These are phyloP conservation scores for Carallia brachiata DNA, from an alignment of 345 rosid genomes.

Conservation along the genomic window DNA sequence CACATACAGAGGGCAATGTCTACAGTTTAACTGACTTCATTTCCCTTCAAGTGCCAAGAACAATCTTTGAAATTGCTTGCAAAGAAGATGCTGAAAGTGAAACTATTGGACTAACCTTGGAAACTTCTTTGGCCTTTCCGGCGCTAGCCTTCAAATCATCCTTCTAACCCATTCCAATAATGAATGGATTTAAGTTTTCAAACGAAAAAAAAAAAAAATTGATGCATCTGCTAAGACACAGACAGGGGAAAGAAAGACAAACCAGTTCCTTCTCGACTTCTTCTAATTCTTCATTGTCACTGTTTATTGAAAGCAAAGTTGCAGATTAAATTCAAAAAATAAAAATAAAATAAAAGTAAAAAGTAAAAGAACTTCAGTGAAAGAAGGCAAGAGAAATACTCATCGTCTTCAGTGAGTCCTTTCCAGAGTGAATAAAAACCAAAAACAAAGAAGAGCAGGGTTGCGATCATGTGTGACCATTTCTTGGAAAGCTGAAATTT, in stretches of 20 bases:
- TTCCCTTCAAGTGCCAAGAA: not conserved
- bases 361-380: not conserved
- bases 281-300: slow-evolving; percentile 26
- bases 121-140: not conserved
- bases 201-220: not conserved
- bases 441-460: slow-evolving; percentile 21
- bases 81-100: not conserved
- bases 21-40: not conserved
- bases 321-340: too few species aligned
- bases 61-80: not conserved
- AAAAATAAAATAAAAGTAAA: not conserved
- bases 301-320: slow-evolving; percentile 3
- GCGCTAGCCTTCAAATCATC: not conserved
- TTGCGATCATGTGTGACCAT: slow-evolving; percentile 26
- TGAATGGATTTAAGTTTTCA: not conserved
- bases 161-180: not conserved
- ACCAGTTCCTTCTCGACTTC: slow-evolving; percentile 32
- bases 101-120: not conserved
- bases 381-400: not conserved
- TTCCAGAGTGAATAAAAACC: slow-evolving; percentile 21
- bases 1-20: not conserved
- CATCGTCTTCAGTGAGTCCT: slow-evolving; percentile 23
- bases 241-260: not conserved
- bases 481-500: slow-evolving; percentile 17
- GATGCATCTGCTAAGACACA: not conserved